phyloP scores from a whole-genome alignment of 2,329 filamentous ascomycete genomes.

The Cladophialophora psammophila region DNA sequence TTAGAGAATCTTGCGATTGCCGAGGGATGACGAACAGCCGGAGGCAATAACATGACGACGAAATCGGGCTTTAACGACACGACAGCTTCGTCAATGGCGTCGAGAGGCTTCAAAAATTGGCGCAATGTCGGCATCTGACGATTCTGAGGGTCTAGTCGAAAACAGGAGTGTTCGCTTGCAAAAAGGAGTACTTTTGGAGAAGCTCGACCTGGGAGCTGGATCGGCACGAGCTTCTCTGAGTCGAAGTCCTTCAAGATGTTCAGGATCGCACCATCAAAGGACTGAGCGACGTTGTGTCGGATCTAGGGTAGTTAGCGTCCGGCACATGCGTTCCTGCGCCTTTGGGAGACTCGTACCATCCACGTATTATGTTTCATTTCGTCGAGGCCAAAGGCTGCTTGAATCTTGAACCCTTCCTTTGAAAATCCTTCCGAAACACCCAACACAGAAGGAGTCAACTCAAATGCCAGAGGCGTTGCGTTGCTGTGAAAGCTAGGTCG shows the following conservation, averaged over 20 bases:
- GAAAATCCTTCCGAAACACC: constrained; percentile 33
- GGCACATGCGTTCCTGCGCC: not conserved
- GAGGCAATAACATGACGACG: constrained; percentile 26
- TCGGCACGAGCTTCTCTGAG: constrained; percentile 3
- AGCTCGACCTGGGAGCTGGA: not conserved
- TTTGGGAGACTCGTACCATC: constrained; percentile 18
- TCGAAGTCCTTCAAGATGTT: constrained; percentile 16
- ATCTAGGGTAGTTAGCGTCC: constrained; percentile 11
- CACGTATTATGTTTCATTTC: constrained; percentile 26
- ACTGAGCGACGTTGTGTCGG: constrained; percentile 16
- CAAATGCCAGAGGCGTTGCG: constrained; percentile 17
- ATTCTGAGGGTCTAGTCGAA: constrained; percentile 21
- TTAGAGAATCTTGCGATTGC: constrained; percentile 16
- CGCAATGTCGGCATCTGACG: constrained; percentile 6
- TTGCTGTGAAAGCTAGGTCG: constrained; percentile 7
- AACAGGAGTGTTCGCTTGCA: constrained; percentile 18
- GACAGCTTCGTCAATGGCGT: constrained; percentile 15
- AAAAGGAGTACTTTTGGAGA: constrained; percentile 29
- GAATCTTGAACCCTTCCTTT: constrained; percentile 20
- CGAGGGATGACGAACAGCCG: constrained; percentile 26
- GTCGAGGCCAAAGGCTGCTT: constrained; percentile 30
- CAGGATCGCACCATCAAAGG: constrained; percentile 23
- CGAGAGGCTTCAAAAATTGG: constrained; percentile 22
- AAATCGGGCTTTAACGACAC: constrained; percentile 18
- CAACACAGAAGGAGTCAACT: constrained; percentile 26